Base-by-base conservation (phyloP, 208 protist genomes). In the Phytomonas francai region DNA sequence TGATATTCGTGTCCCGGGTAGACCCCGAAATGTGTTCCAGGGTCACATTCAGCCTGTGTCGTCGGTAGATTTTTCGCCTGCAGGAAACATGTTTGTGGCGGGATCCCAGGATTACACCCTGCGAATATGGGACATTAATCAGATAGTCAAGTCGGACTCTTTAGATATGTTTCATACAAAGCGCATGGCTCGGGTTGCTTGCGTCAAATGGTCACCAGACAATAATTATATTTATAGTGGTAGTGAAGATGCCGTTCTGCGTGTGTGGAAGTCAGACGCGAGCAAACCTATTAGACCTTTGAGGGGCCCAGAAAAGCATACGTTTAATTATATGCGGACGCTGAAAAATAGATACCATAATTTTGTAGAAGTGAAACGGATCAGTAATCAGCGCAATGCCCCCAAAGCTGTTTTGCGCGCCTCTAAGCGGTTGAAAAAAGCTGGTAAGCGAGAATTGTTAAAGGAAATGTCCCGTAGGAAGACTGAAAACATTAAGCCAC, bases 111-210 rank as follows among this genome's bases (percentile, higher is more conserved):
- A 99, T 71, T 82, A 85, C 57, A 97, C 98, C 14, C 61, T 99
- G 32, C 92, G 98, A 39, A 96, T 99, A 33, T 99, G 95, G 86
- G 80, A 89, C 58, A 60, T 92, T 39, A 85, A 97, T 67, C 81
- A 80, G 67, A 89, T 77, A 65, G 88, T 73, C 67, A 97, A 88
- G 74, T 94, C 83, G 3, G 83, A 84, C 67, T 97, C 89, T n/a
- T 72, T 85, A 57, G 97, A 98, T 64, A 96, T 99, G 70, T 99
- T 98, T 83, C 97, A 99, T 85, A 99, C 97, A 9, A 97, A 98
- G 81, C 95, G 98, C 57, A 99, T 99, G 98, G 94, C 98, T n/a
- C 89, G 84, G 54, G 91, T 98, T 61, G 98, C 86, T 45, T 81
- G 87, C 14, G 88, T 98, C 7, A 87, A 91, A 54, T 99, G 88